Conservation (phyloP, 2,329 filamentous ascomycete genomes). For the Dactylellina leptospora region DNA sequence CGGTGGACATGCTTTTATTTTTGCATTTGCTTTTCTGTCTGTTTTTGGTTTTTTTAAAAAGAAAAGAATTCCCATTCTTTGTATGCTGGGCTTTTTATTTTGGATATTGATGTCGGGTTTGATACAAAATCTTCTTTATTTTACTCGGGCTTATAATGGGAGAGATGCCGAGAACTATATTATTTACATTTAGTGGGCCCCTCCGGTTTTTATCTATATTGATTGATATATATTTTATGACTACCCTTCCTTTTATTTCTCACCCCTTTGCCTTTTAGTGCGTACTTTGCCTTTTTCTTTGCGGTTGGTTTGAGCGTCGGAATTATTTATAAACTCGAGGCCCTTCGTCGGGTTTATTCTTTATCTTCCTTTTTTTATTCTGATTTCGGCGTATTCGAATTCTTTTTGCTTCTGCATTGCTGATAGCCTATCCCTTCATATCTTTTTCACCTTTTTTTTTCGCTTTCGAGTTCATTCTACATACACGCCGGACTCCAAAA, state of each 20-base stretch:
- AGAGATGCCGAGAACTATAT: background rate
- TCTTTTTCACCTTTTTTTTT: background rate
- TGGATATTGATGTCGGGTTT: background rate
- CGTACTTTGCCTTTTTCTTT: background rate
- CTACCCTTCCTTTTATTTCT: background rate
- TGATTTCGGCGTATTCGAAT: background rate
- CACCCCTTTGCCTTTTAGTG: background rate
- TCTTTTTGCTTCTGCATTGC: background rate
- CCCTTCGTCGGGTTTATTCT: background rate
- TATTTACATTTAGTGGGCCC: slow-evolving; percentile 3
- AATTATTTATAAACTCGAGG: slow-evolving; percentile 7
- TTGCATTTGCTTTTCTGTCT: slow-evolving; percentile 6
- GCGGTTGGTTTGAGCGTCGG: slow-evolving; percentile 16
- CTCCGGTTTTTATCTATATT: too few relatives aligned
- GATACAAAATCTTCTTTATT: slow-evolving; percentile 4
- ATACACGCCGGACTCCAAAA: background rate
- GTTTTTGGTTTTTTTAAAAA: slow-evolving; percentile 20
- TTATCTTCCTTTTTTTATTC: background rate
- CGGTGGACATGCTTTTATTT: slow-evolving; percentile 8
- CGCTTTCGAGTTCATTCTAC: background rate
- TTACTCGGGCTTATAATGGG: background rate
- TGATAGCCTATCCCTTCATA: background rate
- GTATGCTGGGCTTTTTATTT: background rate
- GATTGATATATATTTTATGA: slow-evolving; percentile 12
- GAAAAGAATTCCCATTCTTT: slow-evolving; percentile 18